Evolutionary conservation across 2,329 filamentous ascomycete species (phyloP).

Genomic region (Xylariaceae sp.): DNA sequence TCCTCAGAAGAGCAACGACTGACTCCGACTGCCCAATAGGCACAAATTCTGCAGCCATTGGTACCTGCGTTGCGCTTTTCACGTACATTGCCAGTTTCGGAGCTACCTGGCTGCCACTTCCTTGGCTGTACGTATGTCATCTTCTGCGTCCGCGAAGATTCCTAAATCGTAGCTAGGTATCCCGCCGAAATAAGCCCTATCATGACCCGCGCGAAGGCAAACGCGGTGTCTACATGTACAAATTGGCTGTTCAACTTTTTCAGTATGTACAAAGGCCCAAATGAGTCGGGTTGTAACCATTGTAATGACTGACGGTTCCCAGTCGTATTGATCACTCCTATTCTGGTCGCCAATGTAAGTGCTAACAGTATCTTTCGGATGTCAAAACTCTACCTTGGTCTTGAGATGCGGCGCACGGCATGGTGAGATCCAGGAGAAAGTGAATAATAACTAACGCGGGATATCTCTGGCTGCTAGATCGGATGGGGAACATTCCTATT

Average conservation of each 20-base stretch:
- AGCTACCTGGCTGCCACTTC: slow-evolving; percentile 62
- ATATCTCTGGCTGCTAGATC: slow-evolving; percentile 30
- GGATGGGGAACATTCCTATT: slow-evolving; percentile 56
- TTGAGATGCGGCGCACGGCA: no score
- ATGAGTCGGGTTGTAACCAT: background rate
- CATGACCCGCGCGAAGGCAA: slow-evolving; percentile 45
- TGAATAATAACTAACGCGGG: no score
- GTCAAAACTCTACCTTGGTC: no score
- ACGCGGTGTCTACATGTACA: slow-evolving; percentile 56
- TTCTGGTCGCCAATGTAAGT: slow-evolving; percentile 51
- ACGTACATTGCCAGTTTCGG: slow-evolving; percentile 69
- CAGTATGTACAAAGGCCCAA: slow-evolving; percentile 13
- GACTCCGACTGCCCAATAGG: no score
- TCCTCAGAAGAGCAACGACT: no score
- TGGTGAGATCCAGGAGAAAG: no score
- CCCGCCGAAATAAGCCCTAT: slow-evolving; percentile 54
- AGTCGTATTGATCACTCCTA: slow-evolving; percentile 61
- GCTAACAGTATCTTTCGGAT: no score
- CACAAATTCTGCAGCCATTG: slow-evolving; percentile 59
- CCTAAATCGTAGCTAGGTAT: slow-evolving; percentile 29
- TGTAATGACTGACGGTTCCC: slow-evolving; percentile 4
- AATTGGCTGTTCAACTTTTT: slow-evolving; percentile 42
- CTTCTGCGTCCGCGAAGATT: background rate
- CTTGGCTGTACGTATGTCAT: slow-evolving; percentile 45
- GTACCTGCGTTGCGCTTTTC: slow-evolving; percentile 66